phyloP scores from a whole-genome alignment of 2,329 filamentous ascomycete species.

The Thielaviopsis cerberus region DNA sequence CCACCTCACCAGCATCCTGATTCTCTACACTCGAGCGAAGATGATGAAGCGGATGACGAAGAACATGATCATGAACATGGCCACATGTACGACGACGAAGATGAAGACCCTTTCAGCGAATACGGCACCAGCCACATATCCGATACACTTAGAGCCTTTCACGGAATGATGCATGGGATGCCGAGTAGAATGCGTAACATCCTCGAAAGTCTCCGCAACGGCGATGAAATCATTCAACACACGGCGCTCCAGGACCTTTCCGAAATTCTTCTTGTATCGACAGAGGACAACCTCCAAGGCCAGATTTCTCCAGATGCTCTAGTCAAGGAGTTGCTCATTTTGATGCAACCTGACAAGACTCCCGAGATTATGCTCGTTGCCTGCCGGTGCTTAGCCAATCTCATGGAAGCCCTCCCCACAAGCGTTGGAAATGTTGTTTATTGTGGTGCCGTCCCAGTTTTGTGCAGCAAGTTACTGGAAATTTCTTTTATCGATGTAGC shows the following conservation, averaged over 20 bases:
- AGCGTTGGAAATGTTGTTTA: slow-evolving; percentile 93
- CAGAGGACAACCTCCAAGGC: slow-evolving; percentile 86
- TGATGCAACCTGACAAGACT: slow-evolving; percentile 82
- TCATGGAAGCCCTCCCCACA: slow-evolving; percentile 90
- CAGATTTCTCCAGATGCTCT: slow-evolving; percentile 89
- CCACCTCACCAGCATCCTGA: slow-evolving; percentile 22
- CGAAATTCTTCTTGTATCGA: slow-evolving; percentile 81
- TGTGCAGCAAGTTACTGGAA: slow-evolving; percentile 87
- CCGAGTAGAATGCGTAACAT: slow-evolving; percentile 64
- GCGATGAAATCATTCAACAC: slow-evolving; percentile 75
- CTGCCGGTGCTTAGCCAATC: slow-evolving; percentile 83
- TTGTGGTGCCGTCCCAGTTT: slow-evolving; percentile 81
- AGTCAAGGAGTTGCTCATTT: slow-evolving; percentile 75
- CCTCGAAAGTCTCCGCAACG: slow-evolving; percentile 55
- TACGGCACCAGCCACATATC: slow-evolving; percentile 57
- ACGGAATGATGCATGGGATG: slow-evolving; percentile 78
- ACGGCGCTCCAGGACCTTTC: slow-evolving; percentile 87
- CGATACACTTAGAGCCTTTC: slow-evolving; percentile 67
- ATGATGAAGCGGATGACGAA: slow-evolving; percentile 14
- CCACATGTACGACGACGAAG: slow-evolving; percentile 26
- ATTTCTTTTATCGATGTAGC: slow-evolving; percentile 95
- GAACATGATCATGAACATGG: slow-evolving; percentile 14
- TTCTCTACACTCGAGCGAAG: slow-evolving; percentile 18
- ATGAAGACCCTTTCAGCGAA: slow-evolving; percentile 43
- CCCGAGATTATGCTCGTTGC: slow-evolving; percentile 94